Evolutionary conservation across 179 eudicot genomes (phyloP), one percentile per base, ranked within the genome.

Genomic region (Pouteria campechiana): DNA sequence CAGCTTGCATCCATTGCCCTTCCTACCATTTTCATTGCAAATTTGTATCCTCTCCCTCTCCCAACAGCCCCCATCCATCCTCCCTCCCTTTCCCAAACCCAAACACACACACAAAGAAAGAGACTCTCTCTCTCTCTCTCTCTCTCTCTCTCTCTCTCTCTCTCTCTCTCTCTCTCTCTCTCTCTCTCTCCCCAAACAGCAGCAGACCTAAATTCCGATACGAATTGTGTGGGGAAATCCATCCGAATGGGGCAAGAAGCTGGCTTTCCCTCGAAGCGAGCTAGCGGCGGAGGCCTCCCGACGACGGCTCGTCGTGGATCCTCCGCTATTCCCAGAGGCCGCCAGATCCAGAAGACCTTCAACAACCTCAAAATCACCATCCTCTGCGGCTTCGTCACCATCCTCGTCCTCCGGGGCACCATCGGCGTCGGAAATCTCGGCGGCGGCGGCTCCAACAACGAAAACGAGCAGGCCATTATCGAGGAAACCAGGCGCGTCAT

Each of bases 331-430:
- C 68, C 66, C 0, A 56, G 79, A 25, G 46, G 56, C 19, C 59
- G 68, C 11, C 76, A 61, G 52, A 48, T 74, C 51, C 68, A 61
- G 17, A 72, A 70, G 27, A 66, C 85, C 0, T 39, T 70, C 57
- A 69, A 63, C 63, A 83, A 79, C 61, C 37, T 82, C 17, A 79
- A 79, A 56, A 69, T 83, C 76, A 82, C 96, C 0, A 32, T 86
- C 44, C 70, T 86, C 17, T 82, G 96, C 47, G 83, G 93, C 28
- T 47, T 86, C 31, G 68, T 86, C 40, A 86, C 96, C 1, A 78
- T 86, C 25, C 79, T 86, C 27, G 96, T 86, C 44, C 70, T 86
- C 7, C 74, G 96, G 21, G 96, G 96, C 37, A 78, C 83, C 3
- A 61, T 86, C 25, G 95, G 95, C 27, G 24, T 84, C 40, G 74